Evolutionary conservation across 495 filamentous ascomycete genomes (phyloP), one percentile per base, ranked within the genome.

Genomic region (Lentithecium fluviatile): DNA sequence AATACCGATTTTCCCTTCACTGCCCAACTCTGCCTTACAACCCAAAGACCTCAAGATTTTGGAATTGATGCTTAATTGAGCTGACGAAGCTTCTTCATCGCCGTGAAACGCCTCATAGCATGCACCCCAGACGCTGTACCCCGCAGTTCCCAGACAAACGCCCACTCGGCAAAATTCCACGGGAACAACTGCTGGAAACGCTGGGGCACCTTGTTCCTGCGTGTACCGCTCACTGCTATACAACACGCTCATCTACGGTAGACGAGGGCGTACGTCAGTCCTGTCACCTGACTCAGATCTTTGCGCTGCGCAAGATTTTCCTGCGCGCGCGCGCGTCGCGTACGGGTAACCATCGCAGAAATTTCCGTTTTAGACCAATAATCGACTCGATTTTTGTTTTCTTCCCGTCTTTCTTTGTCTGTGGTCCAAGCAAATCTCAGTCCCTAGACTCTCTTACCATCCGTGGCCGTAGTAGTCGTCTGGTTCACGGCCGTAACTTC

Each of bases 91-190:
- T 20, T 54, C 24, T 11, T 7, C 8, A 2, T 11, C 32, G n/a
- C 21, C n/a, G 17, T 13, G 49, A 15, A 29, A 23, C 8, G 6
- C 25, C 29, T 19, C 23, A 36, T 19, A 51, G 21, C 12, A 45
- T 59, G 61, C 42, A 64, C 61, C 61, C 61, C 61, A 55, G 53
- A 64, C 36, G 8, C 29, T 57, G 59, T 52, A 62, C 59, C 59
- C 59, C 59, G 52, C 59, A 56, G 20, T 56, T 51, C 45, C 34
- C 12, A n/a, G 45, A 4, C 24, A 21, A 32, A 32, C 8, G 2
- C 29, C 40, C 29, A 10, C 45, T 45, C 36, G 52, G 60, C 45
- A 46, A n/a, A 43, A 54, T 4, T 17, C 53, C 10, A 50, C n/a
- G 37, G 13, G 19, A 49, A 37, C 11, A 45, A 50, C 8, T 25